Conservation (phyloP, 2,329 filamentous ascomycete species). For the Scytalidium sp. region DNA sequence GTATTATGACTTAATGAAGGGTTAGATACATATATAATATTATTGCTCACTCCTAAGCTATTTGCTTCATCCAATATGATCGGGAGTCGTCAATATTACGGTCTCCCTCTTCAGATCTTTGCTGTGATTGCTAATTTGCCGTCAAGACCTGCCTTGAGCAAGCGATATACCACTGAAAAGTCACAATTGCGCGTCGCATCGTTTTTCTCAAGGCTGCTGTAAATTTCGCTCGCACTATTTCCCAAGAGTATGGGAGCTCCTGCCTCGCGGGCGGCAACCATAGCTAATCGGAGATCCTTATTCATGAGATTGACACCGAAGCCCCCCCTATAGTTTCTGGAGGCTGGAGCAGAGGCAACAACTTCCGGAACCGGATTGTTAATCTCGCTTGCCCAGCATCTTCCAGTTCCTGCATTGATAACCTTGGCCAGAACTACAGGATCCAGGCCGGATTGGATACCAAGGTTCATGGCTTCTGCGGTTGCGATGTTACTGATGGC, state of each 20-base stretch:
- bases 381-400: neutral
- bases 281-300: constrained; percentile 53
- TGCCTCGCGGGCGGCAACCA: constrained; percentile 55
- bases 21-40: too few relatives aligned
- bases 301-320: constrained; percentile 58
- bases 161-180: constrained; percentile 1
- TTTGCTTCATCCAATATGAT: too few relatives aligned
- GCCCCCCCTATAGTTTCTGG: constrained; percentile 38
- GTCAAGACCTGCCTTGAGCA: too few relatives aligned
- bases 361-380: constrained; percentile 26
- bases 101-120: too few relatives aligned
- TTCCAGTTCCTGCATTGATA: constrained; percentile 5
- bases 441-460: constrained; percentile 59
- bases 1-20: too few relatives aligned
- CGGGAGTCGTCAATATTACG: too few relatives aligned
- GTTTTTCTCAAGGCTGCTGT: neutral
- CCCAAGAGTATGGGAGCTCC: neutral
- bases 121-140: too few relatives aligned
- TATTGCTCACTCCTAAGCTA: too few relatives aligned
- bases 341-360: constrained; percentile 24
- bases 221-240: neutral
- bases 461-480: constrained; percentile 64
- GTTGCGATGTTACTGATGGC: constrained; percentile 80
- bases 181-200: constrained; percentile 23
- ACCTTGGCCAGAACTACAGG: constrained; percentile 61